A percentile compares a stretch with the other conserved stretches of the same genome.
These are phyloP conservation scores for Capsaspora owczarzaki DNA, from an alignment of 78 protist species.

Conservation along the genomic window DNA sequence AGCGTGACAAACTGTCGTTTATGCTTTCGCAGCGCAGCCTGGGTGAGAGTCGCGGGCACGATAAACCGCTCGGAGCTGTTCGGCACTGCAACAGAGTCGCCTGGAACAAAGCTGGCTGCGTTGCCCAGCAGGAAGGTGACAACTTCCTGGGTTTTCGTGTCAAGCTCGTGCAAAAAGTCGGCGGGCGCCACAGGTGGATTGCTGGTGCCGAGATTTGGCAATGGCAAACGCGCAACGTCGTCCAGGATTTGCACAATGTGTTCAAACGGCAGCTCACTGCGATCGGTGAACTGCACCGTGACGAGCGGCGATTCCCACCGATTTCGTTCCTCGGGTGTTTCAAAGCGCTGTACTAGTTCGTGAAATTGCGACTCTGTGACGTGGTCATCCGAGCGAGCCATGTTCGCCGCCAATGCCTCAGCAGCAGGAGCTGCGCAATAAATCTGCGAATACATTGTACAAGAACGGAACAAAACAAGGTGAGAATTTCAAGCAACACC, in stretches of 20 bases:
- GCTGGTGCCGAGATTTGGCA: background rate
- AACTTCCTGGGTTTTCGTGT: background rate
- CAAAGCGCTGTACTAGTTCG: constrained; percentile 44
- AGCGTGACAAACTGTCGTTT: no score
- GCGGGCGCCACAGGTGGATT: background rate
- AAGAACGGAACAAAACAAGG: background rate
- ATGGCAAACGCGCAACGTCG: background rate
- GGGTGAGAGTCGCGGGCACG: no score
- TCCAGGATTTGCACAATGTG: background rate
- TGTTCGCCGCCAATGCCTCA: background rate
- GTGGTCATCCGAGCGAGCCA: background rate
- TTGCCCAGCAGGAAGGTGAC: no score
- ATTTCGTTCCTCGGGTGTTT: constrained; percentile 40
- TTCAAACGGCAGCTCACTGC: background rate
- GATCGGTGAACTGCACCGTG: background rate
- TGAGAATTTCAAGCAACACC: background rate
- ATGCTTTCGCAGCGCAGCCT: no score
- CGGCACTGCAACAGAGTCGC: no score
- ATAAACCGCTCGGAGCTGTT: no score
- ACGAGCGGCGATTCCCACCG: constrained; percentile 64
- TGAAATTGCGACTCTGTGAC: constrained; percentile 1
- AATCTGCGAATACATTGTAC: background rate
- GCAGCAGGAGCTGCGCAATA: background rate
- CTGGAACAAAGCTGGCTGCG: background rate
- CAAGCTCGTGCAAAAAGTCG: constrained; percentile 3